These are phyloP conservation scores for Dendrobium catenatum DNA, from an alignment of 106 monocot genomes.

Conservation along the genomic window DNA sequence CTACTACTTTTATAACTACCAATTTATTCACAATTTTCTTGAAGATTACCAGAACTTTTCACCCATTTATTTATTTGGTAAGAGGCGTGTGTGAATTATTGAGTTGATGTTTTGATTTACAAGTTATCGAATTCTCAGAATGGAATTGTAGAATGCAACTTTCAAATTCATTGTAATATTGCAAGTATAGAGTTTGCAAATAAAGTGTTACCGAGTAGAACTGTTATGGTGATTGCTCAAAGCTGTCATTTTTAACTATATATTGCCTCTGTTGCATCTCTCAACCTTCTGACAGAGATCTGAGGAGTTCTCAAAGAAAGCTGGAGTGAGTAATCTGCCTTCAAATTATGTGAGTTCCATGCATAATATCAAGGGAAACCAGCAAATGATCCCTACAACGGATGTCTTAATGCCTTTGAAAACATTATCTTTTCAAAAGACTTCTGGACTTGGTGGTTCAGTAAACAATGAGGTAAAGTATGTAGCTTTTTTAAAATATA, in stretches of 20 bases:
- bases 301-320: conserved; percentile 2
- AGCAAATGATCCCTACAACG: conserved; percentile 3
- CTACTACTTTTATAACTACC: neutral
- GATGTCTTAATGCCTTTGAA: conserved; percentile 3
- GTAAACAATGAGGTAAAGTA: conserved; percentile 19
- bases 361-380: neutral
- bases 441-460: neutral
- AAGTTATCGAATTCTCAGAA: neutral
- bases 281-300: conserved; percentile 15
- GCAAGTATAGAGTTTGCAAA: neutral
- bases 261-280: conserved; percentile 1
- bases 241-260: neutral
- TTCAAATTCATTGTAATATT: neutral
- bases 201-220: neutral
- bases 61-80: neutral
- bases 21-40: neutral
- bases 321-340: conserved; percentile 4
- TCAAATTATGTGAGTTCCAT: neutral
- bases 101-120: neutral
- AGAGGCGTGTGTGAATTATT: neutral
- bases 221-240: neutral
- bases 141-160: neutral
- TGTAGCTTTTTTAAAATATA: neutral
- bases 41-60: neutral
- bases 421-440: neutral